These are phyloP conservation scores for Casaregolazyma suthepensis DNA, from an alignment of 1,139 yeast species.

Conservation along the genomic window DNA sequence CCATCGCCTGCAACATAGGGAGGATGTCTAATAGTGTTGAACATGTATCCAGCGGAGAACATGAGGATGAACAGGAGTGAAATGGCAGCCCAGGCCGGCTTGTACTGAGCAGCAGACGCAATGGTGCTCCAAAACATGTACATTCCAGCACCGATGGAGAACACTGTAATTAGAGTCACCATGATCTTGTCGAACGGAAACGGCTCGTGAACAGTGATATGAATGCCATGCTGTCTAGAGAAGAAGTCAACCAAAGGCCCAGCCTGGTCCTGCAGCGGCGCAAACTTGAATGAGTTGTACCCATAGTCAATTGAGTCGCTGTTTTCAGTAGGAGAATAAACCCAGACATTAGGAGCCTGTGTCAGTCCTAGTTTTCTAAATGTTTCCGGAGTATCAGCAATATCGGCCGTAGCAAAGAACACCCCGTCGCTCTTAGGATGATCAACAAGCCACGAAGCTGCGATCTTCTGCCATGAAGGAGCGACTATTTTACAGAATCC, in stretches of 20 bases:
- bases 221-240: constrained; percentile 38
- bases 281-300: constrained; percentile 41
- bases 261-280: constrained; percentile 50
- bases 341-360: constrained; percentile 72
- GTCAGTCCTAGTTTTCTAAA: constrained; percentile 51
- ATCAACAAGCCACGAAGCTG: constrained; percentile 51
- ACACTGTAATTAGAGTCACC: constrained; percentile 38
- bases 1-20: constrained; percentile 59
- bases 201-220: constrained; percentile 50
- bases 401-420: constrained; percentile 71
- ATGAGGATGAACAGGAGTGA: constrained; percentile 58
- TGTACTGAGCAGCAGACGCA: constrained; percentile 32
- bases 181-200: constrained; percentile 47
- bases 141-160: constrained; percentile 25
- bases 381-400: constrained; percentile 48
- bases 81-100: constrained; percentile 60
- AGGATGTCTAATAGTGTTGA: constrained; percentile 72
- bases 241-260: constrained; percentile 36
- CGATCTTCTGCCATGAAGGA: constrained; percentile 59
- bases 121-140: constrained; percentile 22
- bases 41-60: constrained; percentile 90
- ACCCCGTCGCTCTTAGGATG: constrained; percentile 46
- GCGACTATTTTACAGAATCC: constrained; percentile 63
- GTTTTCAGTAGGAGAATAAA: constrained; percentile 54
- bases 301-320: constrained; percentile 32